A percentile compares a stretch with the other conserved stretches of the same genome.
These are phyloP conservation scores for Ascochyta clinopodiicola DNA, from an alignment of 2,329 filamentous ascomycete genomes.

Conservation along the genomic window DNA sequence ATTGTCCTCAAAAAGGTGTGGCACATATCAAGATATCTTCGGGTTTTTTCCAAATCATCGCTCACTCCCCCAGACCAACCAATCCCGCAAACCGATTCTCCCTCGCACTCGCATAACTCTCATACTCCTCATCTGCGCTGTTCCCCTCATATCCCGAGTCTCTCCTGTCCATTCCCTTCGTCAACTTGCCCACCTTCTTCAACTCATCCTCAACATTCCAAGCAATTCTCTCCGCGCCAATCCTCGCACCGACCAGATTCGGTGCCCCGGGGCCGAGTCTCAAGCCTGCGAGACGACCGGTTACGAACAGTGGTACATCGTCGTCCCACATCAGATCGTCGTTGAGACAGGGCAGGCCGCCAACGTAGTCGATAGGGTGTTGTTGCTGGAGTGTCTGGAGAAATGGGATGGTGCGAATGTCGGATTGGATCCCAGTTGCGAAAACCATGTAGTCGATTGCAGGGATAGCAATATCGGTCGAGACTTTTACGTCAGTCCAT, in stretches of 20 bases:
- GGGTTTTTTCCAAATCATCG: background rate
- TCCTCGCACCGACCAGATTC: slow-evolving; percentile 75
- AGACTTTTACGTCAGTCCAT: slow-evolving; percentile 47
- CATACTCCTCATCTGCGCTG: slow-evolving; percentile 31
- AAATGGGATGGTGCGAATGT: slow-evolving; percentile 67
- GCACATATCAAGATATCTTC: background rate
- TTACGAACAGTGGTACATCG: slow-evolving; percentile 75
- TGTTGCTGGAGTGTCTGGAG: slow-evolving; percentile 65
- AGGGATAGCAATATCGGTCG: slow-evolving; percentile 60
- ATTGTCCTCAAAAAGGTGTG: too few relatives aligned
- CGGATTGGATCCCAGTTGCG: slow-evolving; percentile 73
- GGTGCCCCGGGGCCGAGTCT: slow-evolving; percentile 74
- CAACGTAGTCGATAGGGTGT: slow-evolving; percentile 67
- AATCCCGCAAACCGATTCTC: slow-evolving; percentile 52
- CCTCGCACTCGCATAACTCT: slow-evolving; percentile 49
- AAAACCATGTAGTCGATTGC: slow-evolving; percentile 73
- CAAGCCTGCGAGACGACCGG: slow-evolving; percentile 71
- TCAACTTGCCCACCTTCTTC: slow-evolving; percentile 27
- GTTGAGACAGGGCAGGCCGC: slow-evolving; percentile 75
- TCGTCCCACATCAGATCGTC: slow-evolving; percentile 78
- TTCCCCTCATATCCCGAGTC: slow-evolving; percentile 14
- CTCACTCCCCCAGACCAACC: slow-evolving; percentile 12
- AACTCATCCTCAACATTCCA: slow-evolving; percentile 72
- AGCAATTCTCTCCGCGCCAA: slow-evolving; percentile 75
- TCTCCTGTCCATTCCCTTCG: slow-evolving; percentile 14